A percentile compares a stretch with the other conserved stretches of the same genome.
These are phyloP conservation scores for Thelonectria discophora DNA, from an alignment of 2,329 filamentous ascomycete genomes.

Conservation along the genomic window DNA sequence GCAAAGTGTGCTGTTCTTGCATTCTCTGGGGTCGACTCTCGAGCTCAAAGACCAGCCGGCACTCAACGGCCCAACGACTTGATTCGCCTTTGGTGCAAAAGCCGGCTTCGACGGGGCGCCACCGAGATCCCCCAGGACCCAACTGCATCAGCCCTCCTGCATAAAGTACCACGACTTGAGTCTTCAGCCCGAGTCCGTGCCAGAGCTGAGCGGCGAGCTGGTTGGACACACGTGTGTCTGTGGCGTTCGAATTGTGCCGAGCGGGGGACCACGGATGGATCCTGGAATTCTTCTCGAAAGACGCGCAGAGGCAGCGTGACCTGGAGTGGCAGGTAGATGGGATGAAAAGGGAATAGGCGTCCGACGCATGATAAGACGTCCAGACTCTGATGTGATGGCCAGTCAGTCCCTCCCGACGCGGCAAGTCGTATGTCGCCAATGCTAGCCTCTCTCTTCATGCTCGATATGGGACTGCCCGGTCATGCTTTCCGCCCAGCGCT, in stretches of 20 bases:
- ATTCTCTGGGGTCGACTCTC: slow-evolving; percentile 7
- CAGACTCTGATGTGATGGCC: slow-evolving; percentile 11
- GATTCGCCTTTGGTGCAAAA: slow-evolving; percentile 29
- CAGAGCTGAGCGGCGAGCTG: slow-evolving; percentile 17
- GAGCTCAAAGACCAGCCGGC: slow-evolving; percentile 34
- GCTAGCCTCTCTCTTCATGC: slow-evolving; percentile 25
- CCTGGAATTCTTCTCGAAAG: slow-evolving; percentile 35
- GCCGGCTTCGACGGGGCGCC: slow-evolving; percentile 26
- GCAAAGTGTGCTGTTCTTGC: slow-evolving; percentile 1
- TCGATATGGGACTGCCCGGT: slow-evolving; percentile 21
- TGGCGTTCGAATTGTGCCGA: slow-evolving; percentile 36
- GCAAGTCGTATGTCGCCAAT: slow-evolving; percentile 11
- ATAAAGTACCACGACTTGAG: slow-evolving; percentile 10
- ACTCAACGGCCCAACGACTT: slow-evolving; percentile 19
- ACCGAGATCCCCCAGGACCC: slow-evolving; percentile 29
- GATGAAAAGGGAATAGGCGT: slow-evolving; percentile 14
- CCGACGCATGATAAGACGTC: slow-evolving; percentile 2
- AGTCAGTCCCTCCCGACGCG: neutral
- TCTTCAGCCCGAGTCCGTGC: slow-evolving; percentile 33
- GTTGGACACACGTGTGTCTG: slow-evolving; percentile 24
- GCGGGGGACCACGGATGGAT: slow-evolving; percentile 24
- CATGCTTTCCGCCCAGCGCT: slow-evolving; percentile 26
- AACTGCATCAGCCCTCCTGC: slow-evolving; percentile 24
- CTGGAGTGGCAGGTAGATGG: slow-evolving; percentile 15
- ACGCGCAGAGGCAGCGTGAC: slow-evolving; percentile 8